A percentile compares a stretch with the other conserved stretches of the same genome.
phyloP scores from a whole-genome alignment of 2,329 filamentous ascomycete species.

The Clarireedia homoeocarpa region DNA sequence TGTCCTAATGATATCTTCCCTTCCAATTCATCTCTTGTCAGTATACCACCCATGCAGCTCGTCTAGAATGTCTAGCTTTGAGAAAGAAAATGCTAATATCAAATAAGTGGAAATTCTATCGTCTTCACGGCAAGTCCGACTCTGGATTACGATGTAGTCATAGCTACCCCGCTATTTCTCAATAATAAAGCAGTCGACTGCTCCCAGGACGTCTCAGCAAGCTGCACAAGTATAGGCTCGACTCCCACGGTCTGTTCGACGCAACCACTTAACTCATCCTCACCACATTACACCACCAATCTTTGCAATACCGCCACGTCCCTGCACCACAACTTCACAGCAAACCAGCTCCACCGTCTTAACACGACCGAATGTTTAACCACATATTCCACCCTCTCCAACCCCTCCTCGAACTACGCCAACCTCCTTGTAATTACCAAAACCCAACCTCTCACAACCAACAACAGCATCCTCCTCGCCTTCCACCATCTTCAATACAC shows the following conservation, averaged over 20 bases:
- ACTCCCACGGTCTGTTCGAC: slow-evolving; percentile 1
- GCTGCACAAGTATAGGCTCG: slow-evolving; percentile 7
- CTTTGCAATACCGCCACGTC: not conserved
- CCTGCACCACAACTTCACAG: slow-evolving; percentile 7
- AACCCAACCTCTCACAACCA: slow-evolving; percentile 8
- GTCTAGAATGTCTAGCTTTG: not conserved
- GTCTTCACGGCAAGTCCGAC: slow-evolving; percentile 17
- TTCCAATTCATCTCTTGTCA: slow-evolving; percentile 24
- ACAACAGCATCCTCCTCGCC: slow-evolving; percentile 13
- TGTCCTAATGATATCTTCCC: slow-evolving; percentile 14
- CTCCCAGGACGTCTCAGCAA: slow-evolving; percentile 5
- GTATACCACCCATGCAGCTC: not conserved
- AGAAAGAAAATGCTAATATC: not conserved
- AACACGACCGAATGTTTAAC: slow-evolving; percentile 18
- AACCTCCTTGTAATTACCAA: slow-evolving; percentile 19
- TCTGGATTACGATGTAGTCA: slow-evolving; percentile 18
- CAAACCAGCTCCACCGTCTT: slow-evolving; percentile 10
- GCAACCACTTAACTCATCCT: not conserved
- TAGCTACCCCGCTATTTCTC: slow-evolving; percentile 16
- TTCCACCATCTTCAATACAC: slow-evolving; percentile 16
- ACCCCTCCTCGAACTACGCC: slow-evolving; percentile 9
- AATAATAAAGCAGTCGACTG: not conserved
- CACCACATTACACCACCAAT: not conserved
- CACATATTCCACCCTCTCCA: slow-evolving; percentile 14
- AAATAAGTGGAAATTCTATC: slow-evolving; percentile 16